Conservation (phyloP, 2,329 filamentous ascomycete species). For the Aspergillus fructus region DNA sequence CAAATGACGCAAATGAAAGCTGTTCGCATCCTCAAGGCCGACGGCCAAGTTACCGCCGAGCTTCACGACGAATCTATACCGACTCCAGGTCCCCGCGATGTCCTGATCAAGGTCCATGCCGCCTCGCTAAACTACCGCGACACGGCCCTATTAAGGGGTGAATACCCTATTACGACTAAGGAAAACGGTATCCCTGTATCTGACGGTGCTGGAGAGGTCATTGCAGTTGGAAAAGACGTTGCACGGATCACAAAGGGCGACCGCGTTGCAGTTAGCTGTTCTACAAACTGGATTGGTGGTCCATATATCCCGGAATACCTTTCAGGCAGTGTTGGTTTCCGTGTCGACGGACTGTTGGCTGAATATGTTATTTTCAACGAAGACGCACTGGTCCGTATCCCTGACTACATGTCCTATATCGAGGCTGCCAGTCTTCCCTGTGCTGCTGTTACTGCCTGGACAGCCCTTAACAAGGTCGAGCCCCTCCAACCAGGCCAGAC, state of each 20-base stretch:
- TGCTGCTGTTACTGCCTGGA: slow-evolving; percentile 13
- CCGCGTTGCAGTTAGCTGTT: background rate
- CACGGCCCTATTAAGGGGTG: background rate
- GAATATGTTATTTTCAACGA: background rate
- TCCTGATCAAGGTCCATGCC: background rate
- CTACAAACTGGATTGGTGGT: background rate
- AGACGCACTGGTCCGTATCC: background rate
- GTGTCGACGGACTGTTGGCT: background rate
- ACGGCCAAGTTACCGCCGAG: background rate
- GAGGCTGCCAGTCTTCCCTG: slow-evolving; percentile 13
- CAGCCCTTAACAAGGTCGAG: slow-evolving; percentile 1
- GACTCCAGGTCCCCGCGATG: background rate
- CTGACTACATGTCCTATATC: background rate
- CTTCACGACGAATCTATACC: background rate
- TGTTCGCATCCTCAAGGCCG: background rate
- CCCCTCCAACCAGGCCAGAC: slow-evolving; percentile 6
- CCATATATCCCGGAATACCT: background rate
- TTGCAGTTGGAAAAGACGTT: background rate
- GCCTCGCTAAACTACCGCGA: background rate
- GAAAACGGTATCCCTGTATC: background rate
- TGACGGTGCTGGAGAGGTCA: background rate
- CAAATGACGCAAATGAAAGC: background rate
- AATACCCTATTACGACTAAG: background rate
- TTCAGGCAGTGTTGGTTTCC: background rate
- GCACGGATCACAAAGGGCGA: background rate